Percentiles rank a stretch among this genome's conserved stretches.
These are phyloP conservation scores for Talaromyces thailandensis DNA, from an alignment of 495 filamentous ascomycete species.

Conservation along the genomic window DNA sequence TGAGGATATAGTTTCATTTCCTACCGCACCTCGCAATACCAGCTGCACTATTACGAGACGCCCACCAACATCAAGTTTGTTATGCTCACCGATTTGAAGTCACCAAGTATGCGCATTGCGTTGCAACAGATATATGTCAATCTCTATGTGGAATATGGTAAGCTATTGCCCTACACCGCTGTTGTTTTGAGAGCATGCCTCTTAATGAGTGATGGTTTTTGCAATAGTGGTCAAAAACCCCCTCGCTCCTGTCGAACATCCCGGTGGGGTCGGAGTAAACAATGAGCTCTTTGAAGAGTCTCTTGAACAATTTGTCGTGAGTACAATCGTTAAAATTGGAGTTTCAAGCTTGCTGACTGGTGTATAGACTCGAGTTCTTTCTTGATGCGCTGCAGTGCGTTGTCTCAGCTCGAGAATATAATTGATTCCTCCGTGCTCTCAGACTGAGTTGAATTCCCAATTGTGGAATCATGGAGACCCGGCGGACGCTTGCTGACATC, in stretches of 20 bases:
- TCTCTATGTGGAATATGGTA: constrained; percentile 91
- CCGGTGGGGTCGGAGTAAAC: constrained; percentile 75
- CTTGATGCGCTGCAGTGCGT: background rate
- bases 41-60: constrained; percentile 98
- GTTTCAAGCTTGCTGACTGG: background rate
- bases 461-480: background rate
- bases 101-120: constrained; percentile 81
- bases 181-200: background rate
- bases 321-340: constrained; percentile 7
- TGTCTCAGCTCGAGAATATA: background rate
- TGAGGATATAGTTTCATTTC: constrained; percentile 61
- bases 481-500: background rate
- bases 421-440: background rate
- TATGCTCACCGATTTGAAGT: constrained; percentile 87
- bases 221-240: constrained; percentile 84
- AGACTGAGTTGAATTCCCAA: background rate
- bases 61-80: constrained; percentile 92
- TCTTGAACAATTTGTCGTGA: constrained; percentile 74
- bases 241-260: constrained; percentile 81
- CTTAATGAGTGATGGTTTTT: background rate
- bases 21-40: constrained; percentile 88
- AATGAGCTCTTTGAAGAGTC: constrained; percentile 93
- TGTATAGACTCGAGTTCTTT: background rate
- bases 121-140: constrained; percentile 98
- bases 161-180: constrained; percentile 12